Conservation (phyloP, 768 basidiomycete genomes). For the Leccinum sublutescens region DNA sequence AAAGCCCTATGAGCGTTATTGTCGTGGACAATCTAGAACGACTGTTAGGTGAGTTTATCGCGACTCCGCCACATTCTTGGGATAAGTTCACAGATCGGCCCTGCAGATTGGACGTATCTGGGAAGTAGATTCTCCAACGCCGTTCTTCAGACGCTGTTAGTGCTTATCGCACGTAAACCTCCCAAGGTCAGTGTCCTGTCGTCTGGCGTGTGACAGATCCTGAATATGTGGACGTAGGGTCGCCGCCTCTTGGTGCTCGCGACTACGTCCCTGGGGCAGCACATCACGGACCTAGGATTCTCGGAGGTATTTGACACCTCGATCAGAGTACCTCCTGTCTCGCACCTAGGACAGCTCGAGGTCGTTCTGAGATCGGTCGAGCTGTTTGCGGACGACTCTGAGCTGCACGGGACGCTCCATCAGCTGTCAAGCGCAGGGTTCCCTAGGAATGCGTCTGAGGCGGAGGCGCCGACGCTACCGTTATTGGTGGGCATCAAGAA, state of each 20-base stretch:
- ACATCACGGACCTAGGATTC: conserved; percentile 86
- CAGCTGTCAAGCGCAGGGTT: conserved; percentile 79
- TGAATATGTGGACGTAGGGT: conserved; percentile 49
- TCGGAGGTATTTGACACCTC: conserved; percentile 88
- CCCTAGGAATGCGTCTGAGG: conserved; percentile 35
- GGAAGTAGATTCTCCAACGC: conserved; percentile 96
- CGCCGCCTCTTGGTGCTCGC: conserved; percentile 90
- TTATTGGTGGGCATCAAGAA: conserved; percentile 93
- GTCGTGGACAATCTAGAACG: conserved; percentile 95
- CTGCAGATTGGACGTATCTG: conserved; percentile 90
- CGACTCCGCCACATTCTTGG: not conserved
- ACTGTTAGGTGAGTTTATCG: conserved; percentile 64
- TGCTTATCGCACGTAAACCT: conserved; percentile 83
- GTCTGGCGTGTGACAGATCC: not conserved
- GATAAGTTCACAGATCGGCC: conserved; percentile 5
- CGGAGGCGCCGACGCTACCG: conserved; percentile 44
- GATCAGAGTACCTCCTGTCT: conserved; percentile 80
- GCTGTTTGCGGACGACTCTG: conserved; percentile 59
- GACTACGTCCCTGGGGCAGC: conserved; percentile 84
- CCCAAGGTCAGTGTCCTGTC: conserved; percentile 65
- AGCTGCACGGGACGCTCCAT: conserved; percentile 55
- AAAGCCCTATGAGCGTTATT: conserved; percentile 94
- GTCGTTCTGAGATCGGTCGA: conserved; percentile 75
- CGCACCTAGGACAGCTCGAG: conserved; percentile 67
- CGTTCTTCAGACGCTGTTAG: conserved; percentile 86